These are phyloP conservation scores for Macrolepiota albuminosa DNA, from an alignment of 768 basidiomycete genomes.

Conservation along the genomic window DNA sequence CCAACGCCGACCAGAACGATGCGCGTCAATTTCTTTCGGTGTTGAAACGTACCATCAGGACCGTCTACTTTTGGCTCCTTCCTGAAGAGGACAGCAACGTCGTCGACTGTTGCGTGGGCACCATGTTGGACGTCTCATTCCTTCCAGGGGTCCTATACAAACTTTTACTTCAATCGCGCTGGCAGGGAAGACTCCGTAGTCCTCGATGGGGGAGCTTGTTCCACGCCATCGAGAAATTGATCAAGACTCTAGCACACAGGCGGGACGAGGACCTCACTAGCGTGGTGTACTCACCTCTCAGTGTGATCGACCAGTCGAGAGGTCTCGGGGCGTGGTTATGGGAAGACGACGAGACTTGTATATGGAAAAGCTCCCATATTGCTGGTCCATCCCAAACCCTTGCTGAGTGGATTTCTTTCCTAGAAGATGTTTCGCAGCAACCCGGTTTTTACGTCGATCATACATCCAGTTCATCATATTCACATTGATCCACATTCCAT, in stretches of 20 bases:
- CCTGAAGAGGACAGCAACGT: neutral
- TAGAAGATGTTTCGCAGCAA: neutral
- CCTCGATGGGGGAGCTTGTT: neutral
- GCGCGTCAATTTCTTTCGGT: neutral
- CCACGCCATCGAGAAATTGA: neutral
- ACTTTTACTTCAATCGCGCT: neutral
- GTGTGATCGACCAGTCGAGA: neutral
- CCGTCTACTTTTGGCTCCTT: conserved; percentile 4
- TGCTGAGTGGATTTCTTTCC: neutral
- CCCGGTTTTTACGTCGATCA: neutral
- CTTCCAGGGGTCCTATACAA: neutral
- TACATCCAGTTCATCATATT: neutral
- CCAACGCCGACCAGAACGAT: neutral
- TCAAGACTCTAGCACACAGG: neutral
- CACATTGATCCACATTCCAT: neutral
- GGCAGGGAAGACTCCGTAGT: neutral
- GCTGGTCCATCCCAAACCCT: neutral
- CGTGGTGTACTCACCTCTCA: neutral
- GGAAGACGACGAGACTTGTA: neutral
- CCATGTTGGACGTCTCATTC: conserved; percentile 2
- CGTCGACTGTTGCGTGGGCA: neutral
- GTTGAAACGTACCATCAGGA: conserved; percentile 3
- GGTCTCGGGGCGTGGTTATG: conserved; percentile 2
- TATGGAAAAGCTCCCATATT: neutral
- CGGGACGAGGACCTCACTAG: neutral